phyloP scores from a whole-genome alignment of 768 basidiomycete species.

The Collybia sordida region DNA sequence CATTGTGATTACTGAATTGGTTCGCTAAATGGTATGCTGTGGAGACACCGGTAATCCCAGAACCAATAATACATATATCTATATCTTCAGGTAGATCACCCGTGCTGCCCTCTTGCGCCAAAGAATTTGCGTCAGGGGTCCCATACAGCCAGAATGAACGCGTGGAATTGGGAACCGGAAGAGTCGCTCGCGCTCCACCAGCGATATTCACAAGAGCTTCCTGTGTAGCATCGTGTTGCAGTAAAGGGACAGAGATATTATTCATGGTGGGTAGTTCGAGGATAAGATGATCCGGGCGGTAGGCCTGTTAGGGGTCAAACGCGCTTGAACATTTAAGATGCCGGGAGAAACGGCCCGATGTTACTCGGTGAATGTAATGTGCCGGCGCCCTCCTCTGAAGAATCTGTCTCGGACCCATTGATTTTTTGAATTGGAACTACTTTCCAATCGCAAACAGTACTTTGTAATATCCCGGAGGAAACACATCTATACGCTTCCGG shows the following conservation, averaged over 20 bases:
- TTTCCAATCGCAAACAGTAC: too few species aligned
- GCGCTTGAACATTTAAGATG: too few species aligned
- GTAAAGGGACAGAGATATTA: constrained; percentile 1
- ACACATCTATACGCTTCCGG: too few species aligned
- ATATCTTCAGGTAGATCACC: constrained; percentile 56
- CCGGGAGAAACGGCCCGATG: too few species aligned
- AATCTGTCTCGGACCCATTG: too few species aligned
- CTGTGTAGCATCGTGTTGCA: background rate
- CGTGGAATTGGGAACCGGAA: constrained; percentile 65
- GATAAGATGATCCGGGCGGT: background rate
- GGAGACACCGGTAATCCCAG: constrained; percentile 79
- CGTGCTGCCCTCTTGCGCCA: constrained; percentile 65
- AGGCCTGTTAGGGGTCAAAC: too few species aligned
- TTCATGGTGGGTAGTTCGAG: background rate
- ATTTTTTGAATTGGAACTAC: too few species aligned
- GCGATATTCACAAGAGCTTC: background rate
- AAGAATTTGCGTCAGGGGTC: constrained; percentile 59
- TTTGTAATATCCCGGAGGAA: too few species aligned
- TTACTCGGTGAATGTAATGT: too few species aligned
- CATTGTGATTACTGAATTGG: constrained; percentile 14
- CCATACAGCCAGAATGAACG: constrained; percentile 70
- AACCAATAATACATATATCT: constrained; percentile 79
- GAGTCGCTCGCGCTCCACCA: constrained; percentile 2
- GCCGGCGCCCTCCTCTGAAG: too few species aligned
- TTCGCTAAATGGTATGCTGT: constrained; percentile 71